Evolutionary conservation across 345 rosid species (phyloP).

Genomic region (Lepidium sativum): DNA sequence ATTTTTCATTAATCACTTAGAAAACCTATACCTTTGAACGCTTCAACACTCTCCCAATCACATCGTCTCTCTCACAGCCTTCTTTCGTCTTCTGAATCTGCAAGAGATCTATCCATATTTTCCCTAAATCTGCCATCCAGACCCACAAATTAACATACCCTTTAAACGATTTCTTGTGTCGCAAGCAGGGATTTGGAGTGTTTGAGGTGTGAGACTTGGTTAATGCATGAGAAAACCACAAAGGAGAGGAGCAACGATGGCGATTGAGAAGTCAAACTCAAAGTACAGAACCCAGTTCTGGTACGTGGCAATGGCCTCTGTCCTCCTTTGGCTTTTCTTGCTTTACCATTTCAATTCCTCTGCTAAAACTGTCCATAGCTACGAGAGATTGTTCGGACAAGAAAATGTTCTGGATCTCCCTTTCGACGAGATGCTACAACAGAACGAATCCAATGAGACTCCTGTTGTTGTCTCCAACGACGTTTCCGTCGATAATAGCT

Average conservation of each 20-base stretch:
- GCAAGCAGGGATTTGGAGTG: neutral
- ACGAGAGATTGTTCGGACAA: slow-evolving; percentile 16
- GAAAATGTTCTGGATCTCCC: slow-evolving; percentile 13
- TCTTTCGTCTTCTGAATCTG: slow-evolving; percentile 15
- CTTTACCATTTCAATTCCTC: slow-evolving; percentile 39
- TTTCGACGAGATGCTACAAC: neutral
- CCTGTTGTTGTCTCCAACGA: neutral
- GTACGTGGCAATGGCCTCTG: slow-evolving; percentile 37
- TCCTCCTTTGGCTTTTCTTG: slow-evolving; percentile 41
- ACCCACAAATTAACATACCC: neutral
- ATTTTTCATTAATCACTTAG: slow-evolving; percentile 10
- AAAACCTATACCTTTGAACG: slow-evolving; percentile 27
- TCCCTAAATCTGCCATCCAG: neutral
- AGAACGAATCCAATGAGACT: slow-evolving; percentile 13
- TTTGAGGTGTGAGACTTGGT: neutral
- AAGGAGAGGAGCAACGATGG: slow-evolving; percentile 24
- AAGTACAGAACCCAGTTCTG: slow-evolving; percentile 37
- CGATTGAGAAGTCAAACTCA: slow-evolving; percentile 32
- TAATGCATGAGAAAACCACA: slow-evolving; percentile 24
- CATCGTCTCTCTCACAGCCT: slow-evolving; percentile 8
- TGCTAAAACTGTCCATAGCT: slow-evolving; percentile 17
- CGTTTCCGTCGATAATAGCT: neutral
- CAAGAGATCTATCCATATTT: slow-evolving; percentile 1
- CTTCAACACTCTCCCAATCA: slow-evolving; percentile 19
- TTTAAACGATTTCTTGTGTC: neutral